These are phyloP conservation scores for Russula dissimulans DNA, from an alignment of 768 basidiomycete species.

Conservation along the genomic window DNA sequence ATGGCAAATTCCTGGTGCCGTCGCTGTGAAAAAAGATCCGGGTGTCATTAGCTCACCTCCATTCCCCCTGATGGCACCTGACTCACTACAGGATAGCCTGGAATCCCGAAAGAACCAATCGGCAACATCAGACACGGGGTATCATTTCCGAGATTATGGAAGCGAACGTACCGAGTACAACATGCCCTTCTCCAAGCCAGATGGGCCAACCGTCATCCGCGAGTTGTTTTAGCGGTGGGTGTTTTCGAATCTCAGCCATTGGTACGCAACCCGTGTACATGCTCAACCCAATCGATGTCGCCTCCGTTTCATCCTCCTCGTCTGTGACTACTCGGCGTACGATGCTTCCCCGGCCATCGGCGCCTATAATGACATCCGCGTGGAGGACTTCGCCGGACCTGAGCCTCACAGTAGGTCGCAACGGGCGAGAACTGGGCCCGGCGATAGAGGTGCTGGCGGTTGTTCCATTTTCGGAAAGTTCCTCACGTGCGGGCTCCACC, in stretches of 20 bases:
- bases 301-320: constrained; percentile 24
- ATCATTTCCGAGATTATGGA: not conserved
- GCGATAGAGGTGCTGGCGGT: constrained; percentile 2
- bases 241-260: constrained; percentile 11
- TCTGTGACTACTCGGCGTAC: constrained; percentile 23
- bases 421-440: constrained; percentile 2
- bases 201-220: constrained; percentile 12
- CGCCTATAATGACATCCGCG: constrained; percentile 25
- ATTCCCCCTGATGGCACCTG: not conserved
- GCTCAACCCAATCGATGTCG: constrained; percentile 20
- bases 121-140: not conserved
- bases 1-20: constrained; percentile 10
- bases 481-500: constrained; percentile 8
- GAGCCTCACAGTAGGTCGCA: constrained; percentile 19
- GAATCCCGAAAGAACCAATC: not conserved
- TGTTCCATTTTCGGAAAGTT: not conserved
- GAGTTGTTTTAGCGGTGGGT: constrained; percentile 7
- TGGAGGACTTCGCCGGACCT: constrained; percentile 21
- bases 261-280: constrained; percentile 19
- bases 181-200: constrained; percentile 9
- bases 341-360: constrained; percentile 23
- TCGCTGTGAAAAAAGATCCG: constrained; percentile 2
- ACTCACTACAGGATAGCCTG: constrained; percentile 15
- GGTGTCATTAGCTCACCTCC: not conserved
- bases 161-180: not conserved